Base-by-base conservation (phyloP, 306 rosid species). In the Phaseolus lunatus region DNA sequence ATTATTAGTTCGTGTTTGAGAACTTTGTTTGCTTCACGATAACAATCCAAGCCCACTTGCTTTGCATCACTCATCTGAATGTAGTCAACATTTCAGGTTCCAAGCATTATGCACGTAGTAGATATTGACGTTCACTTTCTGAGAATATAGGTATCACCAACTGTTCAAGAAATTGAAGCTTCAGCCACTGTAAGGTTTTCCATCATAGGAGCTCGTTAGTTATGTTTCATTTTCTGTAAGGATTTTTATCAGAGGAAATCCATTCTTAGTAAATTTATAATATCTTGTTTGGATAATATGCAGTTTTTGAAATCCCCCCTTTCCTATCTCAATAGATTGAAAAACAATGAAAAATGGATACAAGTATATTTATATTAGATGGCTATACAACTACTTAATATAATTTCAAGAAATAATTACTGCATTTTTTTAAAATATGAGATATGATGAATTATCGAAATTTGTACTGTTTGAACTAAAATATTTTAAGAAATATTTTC, bases 81-180 rank as follows among this genome's bases (percentile, higher is more conserved):
- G 24, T 67, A 23, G 49, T 44, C 57, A 76, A 23, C 12, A 53
- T 64, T 53, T 53, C 47, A 23, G 22, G 57, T 52, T 67, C 52
- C 41, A 44, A 15, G 33, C 52, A 73, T 57, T 57, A 41, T 43
- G 69, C 37, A 68, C 39, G 7, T 33, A 44, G 7, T 33, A 44
- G 37, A 78, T 29, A 43, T 18, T 68, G 70, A 77, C 57, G 3
- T 67, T 66, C 66, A 64, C 6, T 52, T 47, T 77, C 37, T 35
- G 24, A 19, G 15, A 37, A 26, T 74, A 23, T 16, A 1, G 6
- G n/a, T n/a, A n/a, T n/a, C 31, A 12, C 45, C 29, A 18, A 22
- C 7, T 22, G 35, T 48, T 70, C 61, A 16, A 9, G 18, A 26
- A 29, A 49, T 50, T 50, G 31, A 52, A 50, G 20, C 48, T 18